A percentile compares a stretch with the other conserved stretches of the same genome.
Conservation (phyloP, 306 rosid species). For the Fagus crenata region DNA sequence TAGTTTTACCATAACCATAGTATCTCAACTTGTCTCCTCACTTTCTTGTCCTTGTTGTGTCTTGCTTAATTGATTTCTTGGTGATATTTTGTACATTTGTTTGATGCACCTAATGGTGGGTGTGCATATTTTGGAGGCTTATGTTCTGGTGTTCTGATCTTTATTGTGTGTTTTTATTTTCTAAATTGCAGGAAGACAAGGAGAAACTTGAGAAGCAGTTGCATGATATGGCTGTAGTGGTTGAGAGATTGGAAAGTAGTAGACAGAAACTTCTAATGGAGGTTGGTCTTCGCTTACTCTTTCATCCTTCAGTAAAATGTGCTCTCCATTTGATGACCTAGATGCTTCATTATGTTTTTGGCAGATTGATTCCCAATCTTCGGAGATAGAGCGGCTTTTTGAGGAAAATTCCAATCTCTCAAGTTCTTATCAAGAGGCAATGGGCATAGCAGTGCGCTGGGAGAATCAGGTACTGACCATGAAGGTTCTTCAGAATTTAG, state of each 20-base stretch:
- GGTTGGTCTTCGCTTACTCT: conserved; percentile 41
- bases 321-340: conserved; percentile 28
- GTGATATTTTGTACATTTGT: background rate
- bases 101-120: conserved; percentile 7
- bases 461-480: conserved; percentile 70
- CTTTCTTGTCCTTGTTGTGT: conserved; percentile 16
- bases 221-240: conserved; percentile 91
- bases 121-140: background rate
- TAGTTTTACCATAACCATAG: background rate
- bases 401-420: conserved; percentile 82
- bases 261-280: conserved; percentile 88
- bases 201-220: conserved; percentile 81
- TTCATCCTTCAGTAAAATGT: conserved; percentile 13
- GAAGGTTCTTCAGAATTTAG: background rate
- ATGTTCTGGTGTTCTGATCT: conserved; percentile 8
- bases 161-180: conserved; percentile 7
- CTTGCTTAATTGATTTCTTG: conserved; percentile 23
- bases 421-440: conserved; percentile 66
- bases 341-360: conserved; percentile 34
- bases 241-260: conserved; percentile 89
- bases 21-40: background rate
- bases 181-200: conserved; percentile 68
- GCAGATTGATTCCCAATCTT: conserved; percentile 90
- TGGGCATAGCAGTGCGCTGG: conserved; percentile 57
- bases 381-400: conserved; percentile 85